These are phyloP conservation scores for Echium plantagineum DNA, from an alignment of 257 asterid genomes.

Conservation along the genomic window DNA sequence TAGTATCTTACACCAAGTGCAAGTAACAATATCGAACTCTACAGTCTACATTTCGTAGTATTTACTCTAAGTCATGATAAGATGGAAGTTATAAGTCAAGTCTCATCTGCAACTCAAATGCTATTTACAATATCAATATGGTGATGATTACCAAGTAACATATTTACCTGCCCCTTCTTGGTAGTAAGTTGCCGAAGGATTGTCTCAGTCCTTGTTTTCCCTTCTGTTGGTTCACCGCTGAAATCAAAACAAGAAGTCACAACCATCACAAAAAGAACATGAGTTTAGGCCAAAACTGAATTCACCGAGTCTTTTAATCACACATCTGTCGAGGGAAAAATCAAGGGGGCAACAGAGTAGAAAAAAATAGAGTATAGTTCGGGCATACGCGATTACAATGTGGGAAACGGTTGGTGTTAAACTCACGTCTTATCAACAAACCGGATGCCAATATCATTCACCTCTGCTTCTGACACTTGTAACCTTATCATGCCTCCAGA, in stretches of 20 bases:
- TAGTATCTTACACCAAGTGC: neutral
- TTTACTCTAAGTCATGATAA: neutral
- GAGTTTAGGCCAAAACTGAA: neutral
- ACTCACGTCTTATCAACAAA: conserved; percentile 90
- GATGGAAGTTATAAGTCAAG: neutral
- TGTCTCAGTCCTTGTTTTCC: conserved; percentile 90
- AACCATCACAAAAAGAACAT: conserved; percentile 1
- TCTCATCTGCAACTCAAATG: neutral
- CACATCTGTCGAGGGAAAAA: too few species aligned
- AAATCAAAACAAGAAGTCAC: conserved; percentile 13
- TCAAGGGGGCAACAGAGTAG: too few species aligned
- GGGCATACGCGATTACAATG: too few species aligned
- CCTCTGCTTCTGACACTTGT: conserved; percentile 95
- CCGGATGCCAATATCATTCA: conserved; percentile 71
- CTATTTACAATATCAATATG: neutral
- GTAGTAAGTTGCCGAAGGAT: conserved; percentile 96
- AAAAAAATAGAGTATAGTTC: too few species aligned
- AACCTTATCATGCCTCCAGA: conserved; percentile 91
- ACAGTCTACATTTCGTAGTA: neutral
- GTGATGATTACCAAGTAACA: neutral
- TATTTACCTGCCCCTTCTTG: conserved; percentile 85
- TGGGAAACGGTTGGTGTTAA: neutral
- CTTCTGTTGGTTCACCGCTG: conserved; percentile 90
- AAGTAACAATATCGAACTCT: neutral
- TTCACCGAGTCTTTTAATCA: too few species aligned